Conservation (phyloP, 164 flowering plant genomes). For the Aristolochia fimbriata region DNA sequence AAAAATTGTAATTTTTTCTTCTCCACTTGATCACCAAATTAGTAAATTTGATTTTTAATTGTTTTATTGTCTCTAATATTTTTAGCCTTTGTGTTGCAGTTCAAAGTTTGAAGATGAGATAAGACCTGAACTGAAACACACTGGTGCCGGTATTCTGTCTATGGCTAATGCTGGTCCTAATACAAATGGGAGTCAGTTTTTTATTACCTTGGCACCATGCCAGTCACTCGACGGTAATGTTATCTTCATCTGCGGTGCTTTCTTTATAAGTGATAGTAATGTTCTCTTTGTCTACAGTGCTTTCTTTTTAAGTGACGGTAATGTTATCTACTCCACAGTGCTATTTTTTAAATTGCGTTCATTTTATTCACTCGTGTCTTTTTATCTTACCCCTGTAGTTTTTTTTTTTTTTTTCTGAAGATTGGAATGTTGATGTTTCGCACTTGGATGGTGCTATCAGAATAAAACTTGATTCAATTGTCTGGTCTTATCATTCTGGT, state of each 20-base stretch:
- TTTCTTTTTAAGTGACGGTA: background rate
- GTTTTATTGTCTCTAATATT: background rate
- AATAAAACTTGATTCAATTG: no score
- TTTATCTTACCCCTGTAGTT: no score
- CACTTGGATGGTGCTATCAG: no score
- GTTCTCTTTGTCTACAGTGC: background rate
- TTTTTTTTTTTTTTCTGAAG: no score
- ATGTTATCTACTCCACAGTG: no score
- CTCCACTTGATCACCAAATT: no score
- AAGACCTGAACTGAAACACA: background rate
- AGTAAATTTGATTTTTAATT: no score
- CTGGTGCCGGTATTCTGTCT: background rate
- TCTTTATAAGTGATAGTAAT: background rate
- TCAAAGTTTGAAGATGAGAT: constrained; percentile 2
- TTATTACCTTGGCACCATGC: background rate
- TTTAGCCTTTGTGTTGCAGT: background rate
- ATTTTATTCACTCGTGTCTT: no score
- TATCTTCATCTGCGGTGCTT: background rate
- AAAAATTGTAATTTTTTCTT: no score
- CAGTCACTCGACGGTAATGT: background rate
- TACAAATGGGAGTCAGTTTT: constrained; percentile 1
- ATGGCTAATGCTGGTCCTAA: constrained; percentile 2
- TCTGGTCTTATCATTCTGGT: no score
- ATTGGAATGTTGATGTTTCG: no score
- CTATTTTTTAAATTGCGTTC: no score